Conservation (phyloP, 768 basidiomycete species). For the Rhodosporidiobolus sp. region DNA sequence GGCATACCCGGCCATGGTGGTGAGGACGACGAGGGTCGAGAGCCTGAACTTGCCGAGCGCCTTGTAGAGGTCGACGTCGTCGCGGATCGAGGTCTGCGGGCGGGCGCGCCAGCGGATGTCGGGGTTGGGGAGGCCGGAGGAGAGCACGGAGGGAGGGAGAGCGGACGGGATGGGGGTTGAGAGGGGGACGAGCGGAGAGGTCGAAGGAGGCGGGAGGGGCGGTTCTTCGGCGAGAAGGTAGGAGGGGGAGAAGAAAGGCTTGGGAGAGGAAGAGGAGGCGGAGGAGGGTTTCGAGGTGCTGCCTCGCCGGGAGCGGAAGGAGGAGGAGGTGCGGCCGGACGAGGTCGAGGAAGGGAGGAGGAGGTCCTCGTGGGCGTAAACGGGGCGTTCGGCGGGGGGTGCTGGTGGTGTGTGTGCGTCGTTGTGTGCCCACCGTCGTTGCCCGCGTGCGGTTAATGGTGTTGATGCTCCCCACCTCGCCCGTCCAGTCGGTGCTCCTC, state of each 20-base stretch:
- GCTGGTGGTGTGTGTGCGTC: not conserved
- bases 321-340: not conserved
- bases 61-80: conserved; percentile 38
- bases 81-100: conserved; percentile 14
- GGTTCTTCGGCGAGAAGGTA: conserved; percentile 23
- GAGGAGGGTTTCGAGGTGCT: too few relatives aligned
- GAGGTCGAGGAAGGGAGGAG: conserved; percentile 23
- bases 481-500: not conserved
- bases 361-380: conserved; percentile 39
- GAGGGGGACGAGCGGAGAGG: conserved; percentile 37
- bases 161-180: conserved; percentile 17
- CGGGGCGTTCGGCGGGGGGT: not conserved
- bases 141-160: conserved; percentile 29
- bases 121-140: conserved; percentile 38
- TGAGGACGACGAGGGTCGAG: conserved; percentile 76
- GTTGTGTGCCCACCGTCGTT: not conserved
- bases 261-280: not conserved
- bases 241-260: conserved; percentile 25
- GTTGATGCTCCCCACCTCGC: not conserved
- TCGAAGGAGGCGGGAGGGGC: conserved; percentile 30
- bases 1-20: conserved; percentile 87
- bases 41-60: conserved; percentile 53
- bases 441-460: not conserved
- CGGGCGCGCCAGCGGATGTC: conserved; percentile 33
- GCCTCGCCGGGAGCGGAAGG: not conserved